These are phyloP conservation scores for Pseudozyma hubeiensis DNA, from an alignment of 1,284 basidiomycete genomes.

Conservation along the genomic window DNA sequence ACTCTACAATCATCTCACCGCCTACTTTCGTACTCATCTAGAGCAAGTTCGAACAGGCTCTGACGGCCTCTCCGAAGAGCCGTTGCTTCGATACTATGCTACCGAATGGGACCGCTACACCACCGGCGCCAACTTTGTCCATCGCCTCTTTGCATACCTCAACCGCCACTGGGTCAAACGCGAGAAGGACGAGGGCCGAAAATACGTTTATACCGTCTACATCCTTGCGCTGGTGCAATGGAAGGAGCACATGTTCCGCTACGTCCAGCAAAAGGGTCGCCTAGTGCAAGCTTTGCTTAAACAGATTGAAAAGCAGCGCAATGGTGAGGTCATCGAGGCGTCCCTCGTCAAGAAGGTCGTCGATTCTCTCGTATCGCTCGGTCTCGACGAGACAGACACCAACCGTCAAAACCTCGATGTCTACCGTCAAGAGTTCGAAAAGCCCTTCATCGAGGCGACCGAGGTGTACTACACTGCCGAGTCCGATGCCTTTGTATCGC, in stretches of 20 bases:
- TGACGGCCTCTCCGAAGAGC: slow-evolving; percentile 84
- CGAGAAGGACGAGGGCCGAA: slow-evolving; percentile 96
- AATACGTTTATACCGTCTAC: slow-evolving; percentile 93
- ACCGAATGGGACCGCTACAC: slow-evolving; percentile 96
- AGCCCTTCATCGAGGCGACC: slow-evolving; percentile 87
- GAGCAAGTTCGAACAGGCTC: slow-evolving; percentile 74
- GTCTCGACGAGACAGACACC: slow-evolving; percentile 88
- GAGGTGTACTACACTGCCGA: slow-evolving; percentile 92
- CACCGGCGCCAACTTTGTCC: slow-evolving; percentile 91
- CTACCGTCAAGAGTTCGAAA: slow-evolving; percentile 91
- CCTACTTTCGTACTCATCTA: slow-evolving; percentile 79
- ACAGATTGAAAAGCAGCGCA: slow-evolving; percentile 90
- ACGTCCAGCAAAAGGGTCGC: slow-evolving; percentile 81
- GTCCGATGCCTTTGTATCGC: slow-evolving; percentile 87
- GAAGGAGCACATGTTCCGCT: slow-evolving; percentile 90
- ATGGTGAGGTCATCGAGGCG: slow-evolving; percentile 93
- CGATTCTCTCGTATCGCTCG: slow-evolving; percentile 92
- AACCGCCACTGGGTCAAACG: slow-evolving; percentile 99
- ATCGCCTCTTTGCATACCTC: slow-evolving; percentile 86
- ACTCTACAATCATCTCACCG: slow-evolving; percentile 87
- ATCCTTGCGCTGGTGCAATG: slow-evolving; percentile 96
- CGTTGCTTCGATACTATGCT: slow-evolving; percentile 90
- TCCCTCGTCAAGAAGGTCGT: slow-evolving; percentile 94
- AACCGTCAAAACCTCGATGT: slow-evolving; percentile 93
- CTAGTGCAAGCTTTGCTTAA: slow-evolving; percentile 88